Conservation (phyloP, 208 protist genomes). For the Trypanosomatidae sp. region DNA sequence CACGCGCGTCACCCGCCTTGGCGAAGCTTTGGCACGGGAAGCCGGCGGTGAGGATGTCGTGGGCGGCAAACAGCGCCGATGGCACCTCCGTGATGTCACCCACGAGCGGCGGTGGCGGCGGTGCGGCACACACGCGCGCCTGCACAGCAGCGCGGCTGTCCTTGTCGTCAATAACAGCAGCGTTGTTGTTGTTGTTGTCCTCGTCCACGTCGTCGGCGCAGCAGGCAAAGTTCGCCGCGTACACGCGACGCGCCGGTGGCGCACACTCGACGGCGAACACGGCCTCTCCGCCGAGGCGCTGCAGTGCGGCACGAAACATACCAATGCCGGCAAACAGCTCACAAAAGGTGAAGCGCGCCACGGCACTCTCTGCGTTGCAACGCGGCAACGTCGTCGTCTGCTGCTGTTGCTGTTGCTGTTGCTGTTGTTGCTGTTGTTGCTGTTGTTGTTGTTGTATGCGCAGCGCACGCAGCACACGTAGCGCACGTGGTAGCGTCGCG, state of each 20-base stretch:
- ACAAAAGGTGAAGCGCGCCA: conserved; percentile 35
- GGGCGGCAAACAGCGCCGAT: conserved; percentile 27
- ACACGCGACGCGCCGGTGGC: conserved; percentile 18
- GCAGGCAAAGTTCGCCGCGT: conserved; percentile 35
- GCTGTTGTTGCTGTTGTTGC: neutral
- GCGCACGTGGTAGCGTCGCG: neutral
- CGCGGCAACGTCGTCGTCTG: neutral
- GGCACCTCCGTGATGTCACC: conserved; percentile 65
- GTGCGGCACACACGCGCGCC: too few relatives aligned
- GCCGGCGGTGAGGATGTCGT: conserved; percentile 66
- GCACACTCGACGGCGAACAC: conserved; percentile 61
- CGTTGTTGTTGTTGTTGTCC: too few relatives aligned
- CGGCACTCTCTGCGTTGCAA: neutral
- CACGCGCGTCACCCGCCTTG: conserved; percentile 26
- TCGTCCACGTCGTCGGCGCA: conserved; percentile 4
- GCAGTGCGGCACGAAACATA: conserved; percentile 67
- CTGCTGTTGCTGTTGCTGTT: too few relatives aligned
- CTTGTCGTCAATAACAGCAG: too few relatives aligned
- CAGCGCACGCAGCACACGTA: neutral
- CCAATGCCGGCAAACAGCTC: conserved; percentile 87
- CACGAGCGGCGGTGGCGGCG: conserved; percentile 5
- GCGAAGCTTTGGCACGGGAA: conserved; percentile 83
- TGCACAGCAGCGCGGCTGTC: neutral
- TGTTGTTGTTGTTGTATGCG: neutral
- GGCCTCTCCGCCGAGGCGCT: conserved; percentile 28